Evolutionary conservation across 2,329 filamentous ascomycete genomes (phyloP).

Genomic region (Mycosphaerella sp.): DNA sequence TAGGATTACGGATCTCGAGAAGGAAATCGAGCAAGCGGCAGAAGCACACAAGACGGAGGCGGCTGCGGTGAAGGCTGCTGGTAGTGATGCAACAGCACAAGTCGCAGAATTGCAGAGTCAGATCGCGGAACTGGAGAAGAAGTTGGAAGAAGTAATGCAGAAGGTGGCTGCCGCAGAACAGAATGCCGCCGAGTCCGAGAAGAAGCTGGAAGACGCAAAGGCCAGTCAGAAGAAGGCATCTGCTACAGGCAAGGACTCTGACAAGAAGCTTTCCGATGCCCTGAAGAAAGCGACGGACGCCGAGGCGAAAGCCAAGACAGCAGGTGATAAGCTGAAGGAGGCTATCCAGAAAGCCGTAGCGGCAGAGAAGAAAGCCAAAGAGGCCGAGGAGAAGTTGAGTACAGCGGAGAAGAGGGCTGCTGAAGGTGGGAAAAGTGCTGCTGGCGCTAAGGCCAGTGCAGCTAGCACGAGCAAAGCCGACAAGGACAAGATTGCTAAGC

Average conservation of each 20-base stretch:
- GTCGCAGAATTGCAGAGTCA: not conserved
- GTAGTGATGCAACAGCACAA: conserved; percentile 6
- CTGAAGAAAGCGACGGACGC: conserved; percentile 2
- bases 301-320: conserved; percentile 3
- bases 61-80: conserved; percentile 5
- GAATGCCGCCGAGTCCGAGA: conserved; percentile 6
- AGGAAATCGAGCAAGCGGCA: conserved; percentile 9
- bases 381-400: conserved; percentile 14
- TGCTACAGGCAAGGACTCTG: conserved; percentile 14
- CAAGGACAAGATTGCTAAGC: conserved; percentile 14
- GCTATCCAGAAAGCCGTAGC: conserved; percentile 7
- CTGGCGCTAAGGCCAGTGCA: conserved; percentile 4
- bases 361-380: conserved; percentile 8
- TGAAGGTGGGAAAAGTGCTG: conserved; percentile 5
- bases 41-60: conserved; percentile 6
- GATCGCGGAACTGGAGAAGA: not conserved
- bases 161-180: conserved; percentile 11
- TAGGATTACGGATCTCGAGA: not conserved
- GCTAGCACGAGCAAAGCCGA: conserved; percentile 9
- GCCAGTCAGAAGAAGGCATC: conserved; percentile 11
- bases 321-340: conserved; percentile 13
- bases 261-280: conserved; percentile 8
- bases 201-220: conserved; percentile 11
- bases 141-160: conserved; percentile 3
- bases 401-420: conserved; percentile 7